Evolutionary conservation across 495 filamentous ascomycete genomes (phyloP).

Genomic region (Hyphodiscus hymeniophilus): DNA sequence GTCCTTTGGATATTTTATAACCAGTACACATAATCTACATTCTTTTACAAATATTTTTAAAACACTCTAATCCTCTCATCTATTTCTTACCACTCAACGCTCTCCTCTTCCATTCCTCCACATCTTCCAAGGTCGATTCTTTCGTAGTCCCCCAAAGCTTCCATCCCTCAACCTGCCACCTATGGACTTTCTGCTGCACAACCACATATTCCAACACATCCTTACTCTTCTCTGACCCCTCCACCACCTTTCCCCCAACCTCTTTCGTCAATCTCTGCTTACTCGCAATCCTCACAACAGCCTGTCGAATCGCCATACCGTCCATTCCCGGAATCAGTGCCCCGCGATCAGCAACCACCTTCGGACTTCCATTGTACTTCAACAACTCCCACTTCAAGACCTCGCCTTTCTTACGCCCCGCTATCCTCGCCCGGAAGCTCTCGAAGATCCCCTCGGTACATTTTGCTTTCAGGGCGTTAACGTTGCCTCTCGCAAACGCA

Average conservation of each 20-base stretch:
- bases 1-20: background rate
- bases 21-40: constrained; percentile 6
- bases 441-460: constrained; percentile 52
- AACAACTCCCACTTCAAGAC: constrained; percentile 61
- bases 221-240: constrained; percentile 47
- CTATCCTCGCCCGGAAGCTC: constrained; percentile 48
- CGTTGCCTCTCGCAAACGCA: constrained; percentile 61
- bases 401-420: constrained; percentile 36
- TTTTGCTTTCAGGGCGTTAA: constrained; percentile 43
- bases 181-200: constrained; percentile 48
- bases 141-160: constrained; percentile 63
- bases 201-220: constrained; percentile 73
- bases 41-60: background rate
- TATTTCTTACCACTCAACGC: too few species aligned
- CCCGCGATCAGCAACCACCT: constrained; percentile 52
- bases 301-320: constrained; percentile 54
- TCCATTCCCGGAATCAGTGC: constrained; percentile 34
- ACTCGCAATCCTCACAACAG: constrained; percentile 61
- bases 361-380: constrained; percentile 49
- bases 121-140: constrained; percentile 46
- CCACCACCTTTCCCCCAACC: constrained; percentile 24
- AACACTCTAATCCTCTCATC: background rate
- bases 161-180: constrained; percentile 57
- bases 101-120: constrained; percentile 25
- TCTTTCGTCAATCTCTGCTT: constrained; percentile 50